These are phyloP conservation scores for Cyclaneusma minus DNA, from an alignment of 2,329 filamentous ascomycete genomes.

Conservation along the genomic window DNA sequence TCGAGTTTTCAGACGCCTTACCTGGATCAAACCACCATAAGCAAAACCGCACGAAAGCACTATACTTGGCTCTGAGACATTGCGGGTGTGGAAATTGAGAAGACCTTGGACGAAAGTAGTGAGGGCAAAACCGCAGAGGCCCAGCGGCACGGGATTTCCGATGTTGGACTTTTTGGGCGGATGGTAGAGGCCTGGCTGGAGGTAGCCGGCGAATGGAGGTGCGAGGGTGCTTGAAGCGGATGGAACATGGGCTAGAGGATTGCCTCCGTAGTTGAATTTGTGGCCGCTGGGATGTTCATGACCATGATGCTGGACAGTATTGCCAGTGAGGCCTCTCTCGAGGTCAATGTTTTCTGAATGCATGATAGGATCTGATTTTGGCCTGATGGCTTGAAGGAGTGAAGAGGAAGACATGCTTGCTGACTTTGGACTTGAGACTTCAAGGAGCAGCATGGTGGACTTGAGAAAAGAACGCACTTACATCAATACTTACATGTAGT, in stretches of 20 bases:
- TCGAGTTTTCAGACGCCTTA: too few species aligned
- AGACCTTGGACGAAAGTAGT: constrained; percentile 68
- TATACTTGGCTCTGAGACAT: constrained; percentile 45
- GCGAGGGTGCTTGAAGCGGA: constrained; percentile 22
- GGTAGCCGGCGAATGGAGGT: constrained; percentile 54
- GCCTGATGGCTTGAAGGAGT: too few species aligned
- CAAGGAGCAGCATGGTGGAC: too few species aligned
- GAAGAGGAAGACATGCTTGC: too few species aligned
- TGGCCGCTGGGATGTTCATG: too few species aligned
- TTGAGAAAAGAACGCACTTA: too few species aligned
- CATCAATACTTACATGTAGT: too few species aligned
- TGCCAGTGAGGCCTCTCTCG: too few species aligned
- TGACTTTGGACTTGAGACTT: too few species aligned
- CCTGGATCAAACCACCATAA: constrained; percentile 67
- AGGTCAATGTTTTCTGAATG: too few species aligned
- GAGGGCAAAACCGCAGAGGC: constrained; percentile 64
- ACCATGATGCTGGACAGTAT: too few species aligned
- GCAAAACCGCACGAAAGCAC: constrained; percentile 55
- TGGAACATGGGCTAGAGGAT: constrained; percentile 24
- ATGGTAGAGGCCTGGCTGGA: constrained; percentile 55
- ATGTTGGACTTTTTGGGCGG: constrained; percentile 53
- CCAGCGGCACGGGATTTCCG: constrained; percentile 65
- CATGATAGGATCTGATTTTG: too few species aligned
- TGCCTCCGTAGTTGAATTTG: constrained; percentile 24
- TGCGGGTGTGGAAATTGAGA: constrained; percentile 54